These are phyloP conservation scores for Hippophae gyantsensis DNA, from an alignment of 306 rosid genomes.

Conservation along the genomic window DNA sequence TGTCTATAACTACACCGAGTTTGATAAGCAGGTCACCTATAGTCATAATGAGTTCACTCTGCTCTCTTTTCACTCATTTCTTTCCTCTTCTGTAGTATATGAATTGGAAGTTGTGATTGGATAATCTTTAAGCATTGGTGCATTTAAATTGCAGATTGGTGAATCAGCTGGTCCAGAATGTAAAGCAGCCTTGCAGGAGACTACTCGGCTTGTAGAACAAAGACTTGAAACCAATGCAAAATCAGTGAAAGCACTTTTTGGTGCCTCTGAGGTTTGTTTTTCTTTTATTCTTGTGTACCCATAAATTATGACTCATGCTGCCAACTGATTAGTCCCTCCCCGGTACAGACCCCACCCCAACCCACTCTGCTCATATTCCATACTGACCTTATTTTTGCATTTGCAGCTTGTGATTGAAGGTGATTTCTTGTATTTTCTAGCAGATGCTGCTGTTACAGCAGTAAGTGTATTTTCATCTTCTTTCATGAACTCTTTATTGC, in stretches of 20 bases:
- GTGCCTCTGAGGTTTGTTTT: slow-evolving; percentile 54
- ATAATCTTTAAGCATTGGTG: neutral
- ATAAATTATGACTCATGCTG: neutral
- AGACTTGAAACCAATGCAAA: slow-evolving; percentile 38
- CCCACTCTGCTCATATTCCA: neutral
- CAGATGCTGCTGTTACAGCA: slow-evolving; percentile 70
- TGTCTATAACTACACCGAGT: slow-evolving; percentile 60
- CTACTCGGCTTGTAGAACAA: slow-evolving; percentile 48
- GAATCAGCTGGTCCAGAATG: slow-evolving; percentile 87
- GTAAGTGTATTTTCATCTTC: slow-evolving; percentile 29
- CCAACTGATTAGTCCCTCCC: slow-evolving; percentile 6
- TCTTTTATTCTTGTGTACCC: slow-evolving; percentile 4
- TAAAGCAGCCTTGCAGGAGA: slow-evolving; percentile 78
- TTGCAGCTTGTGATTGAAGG: slow-evolving; percentile 76
- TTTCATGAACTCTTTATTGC: neutral
- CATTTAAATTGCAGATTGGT: slow-evolving; percentile 55
- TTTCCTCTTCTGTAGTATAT: neutral
- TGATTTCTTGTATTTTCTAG: slow-evolving; percentile 75
- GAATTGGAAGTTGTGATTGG: neutral
- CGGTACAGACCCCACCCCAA: neutral
- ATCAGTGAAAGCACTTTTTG: slow-evolving; percentile 54
- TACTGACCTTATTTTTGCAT: slow-evolving; percentile 14
- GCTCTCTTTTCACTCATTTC: neutral
- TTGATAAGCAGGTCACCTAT: slow-evolving; percentile 67
- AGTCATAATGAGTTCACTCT: neutral